Conservation (phyloP, 768 basidiomycete species). For the Trametes cubensis region DNA sequence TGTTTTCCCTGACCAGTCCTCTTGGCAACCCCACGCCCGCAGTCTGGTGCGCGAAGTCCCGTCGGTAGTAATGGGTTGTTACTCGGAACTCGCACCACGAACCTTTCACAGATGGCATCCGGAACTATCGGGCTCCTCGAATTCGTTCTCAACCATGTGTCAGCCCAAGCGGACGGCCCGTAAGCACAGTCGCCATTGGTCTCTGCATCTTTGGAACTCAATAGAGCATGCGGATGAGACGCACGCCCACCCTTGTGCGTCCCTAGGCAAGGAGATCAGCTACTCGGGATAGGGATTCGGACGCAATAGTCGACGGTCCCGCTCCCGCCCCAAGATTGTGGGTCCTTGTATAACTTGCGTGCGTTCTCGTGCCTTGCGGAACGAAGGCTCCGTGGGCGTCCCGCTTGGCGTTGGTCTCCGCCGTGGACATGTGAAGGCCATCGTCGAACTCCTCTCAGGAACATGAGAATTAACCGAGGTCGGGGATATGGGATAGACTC, state of each 20-base stretch:
- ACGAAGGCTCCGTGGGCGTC: background rate
- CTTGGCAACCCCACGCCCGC: too few species aligned
- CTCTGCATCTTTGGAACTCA: background rate
- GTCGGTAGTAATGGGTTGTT: too few species aligned
- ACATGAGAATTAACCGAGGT: constrained; percentile 14
- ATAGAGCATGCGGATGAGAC: background rate
- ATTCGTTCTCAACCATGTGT: background rate
- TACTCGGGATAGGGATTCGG: constrained; percentile 1
- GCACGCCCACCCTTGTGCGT: background rate
- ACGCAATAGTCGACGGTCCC: background rate
- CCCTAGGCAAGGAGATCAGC: background rate
- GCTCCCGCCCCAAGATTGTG: constrained; percentile 17
- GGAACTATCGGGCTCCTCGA: too few species aligned
- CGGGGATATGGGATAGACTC: constrained; percentile 2
- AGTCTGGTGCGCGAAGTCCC: too few species aligned
- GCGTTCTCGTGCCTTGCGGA: background rate
- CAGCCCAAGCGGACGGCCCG: too few species aligned
- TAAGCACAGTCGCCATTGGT: background rate
- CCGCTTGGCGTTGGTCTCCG: background rate
- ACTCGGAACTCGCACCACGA: too few species aligned
- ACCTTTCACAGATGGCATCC: too few species aligned
- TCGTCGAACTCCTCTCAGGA: constrained; percentile 6
- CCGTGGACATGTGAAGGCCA: constrained; percentile 9
- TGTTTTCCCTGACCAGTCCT: too few species aligned
- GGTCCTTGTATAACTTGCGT: constrained; percentile 16